phyloP scores from a whole-genome alignment of 768 basidiomycete genomes.

The Pisolithus sp. region DNA sequence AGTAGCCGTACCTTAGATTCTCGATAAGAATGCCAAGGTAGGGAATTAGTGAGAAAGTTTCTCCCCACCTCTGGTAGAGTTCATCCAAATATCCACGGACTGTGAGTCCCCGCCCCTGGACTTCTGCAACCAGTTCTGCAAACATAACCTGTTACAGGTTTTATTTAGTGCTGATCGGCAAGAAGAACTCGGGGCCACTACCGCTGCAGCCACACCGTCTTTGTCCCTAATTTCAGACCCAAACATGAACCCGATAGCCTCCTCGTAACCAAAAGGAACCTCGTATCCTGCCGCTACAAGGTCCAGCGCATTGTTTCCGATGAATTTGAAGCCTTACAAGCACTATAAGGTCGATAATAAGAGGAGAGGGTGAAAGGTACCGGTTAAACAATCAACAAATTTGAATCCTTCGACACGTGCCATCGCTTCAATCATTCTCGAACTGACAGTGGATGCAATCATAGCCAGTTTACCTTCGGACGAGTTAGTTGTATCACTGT shows the following conservation, averaged over 20 bases:
- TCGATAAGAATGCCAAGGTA: background rate
- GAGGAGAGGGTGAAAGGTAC: constrained; percentile 27
- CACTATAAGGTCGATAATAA: constrained; percentile 1
- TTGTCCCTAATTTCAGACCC: constrained; percentile 76
- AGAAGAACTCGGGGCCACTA: constrained; percentile 23
- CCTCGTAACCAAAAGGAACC: constrained; percentile 82
- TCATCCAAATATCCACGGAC: constrained; percentile 53
- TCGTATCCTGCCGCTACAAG: constrained; percentile 62
- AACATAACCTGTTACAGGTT: constrained; percentile 49
- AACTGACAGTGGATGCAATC: constrained; percentile 87
- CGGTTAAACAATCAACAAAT: constrained; percentile 82
- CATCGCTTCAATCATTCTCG: constrained; percentile 81
- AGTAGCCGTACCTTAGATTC: constrained; percentile 61
- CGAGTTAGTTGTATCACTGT: constrained; percentile 28
- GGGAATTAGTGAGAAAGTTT: background rate
- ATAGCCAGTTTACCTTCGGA: constrained; percentile 61
- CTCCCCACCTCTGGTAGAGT: constrained; percentile 51
- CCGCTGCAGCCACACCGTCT: constrained; percentile 80
- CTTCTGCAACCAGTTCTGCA: constrained; percentile 53
- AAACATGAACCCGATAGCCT: constrained; percentile 91
- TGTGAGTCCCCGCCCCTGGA: constrained; percentile 47
- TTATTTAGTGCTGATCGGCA: constrained; percentile 2
- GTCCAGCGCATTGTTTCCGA: constrained; percentile 73
- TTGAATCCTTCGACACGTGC: constrained; percentile 72
- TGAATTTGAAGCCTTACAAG: constrained; percentile 77